Percentiles rank a stretch among this genome's conserved stretches.
Evolutionary conservation across 768 basidiomycete species (phyloP).

Genomic region (Tylopilus sp.): DNA sequence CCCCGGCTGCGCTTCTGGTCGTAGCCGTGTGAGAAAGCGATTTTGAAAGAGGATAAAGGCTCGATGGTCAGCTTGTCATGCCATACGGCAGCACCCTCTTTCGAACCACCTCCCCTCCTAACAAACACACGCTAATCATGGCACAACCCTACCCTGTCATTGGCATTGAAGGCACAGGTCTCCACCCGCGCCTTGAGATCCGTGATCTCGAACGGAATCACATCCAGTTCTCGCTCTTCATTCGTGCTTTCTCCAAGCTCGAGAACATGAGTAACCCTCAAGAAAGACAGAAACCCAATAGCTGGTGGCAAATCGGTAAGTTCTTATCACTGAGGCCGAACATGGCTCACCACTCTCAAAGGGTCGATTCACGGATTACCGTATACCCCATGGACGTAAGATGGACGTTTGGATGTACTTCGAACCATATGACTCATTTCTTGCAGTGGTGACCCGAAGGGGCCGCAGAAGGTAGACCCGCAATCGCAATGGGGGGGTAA

Average conservation of each 20-base stretch:
- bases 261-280: background rate
- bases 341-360: background rate
- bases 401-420: background rate
- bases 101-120: background rate
- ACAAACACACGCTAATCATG: conserved; percentile 7
- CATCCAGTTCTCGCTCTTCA: conserved; percentile 18
- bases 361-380: conserved; percentile 17
- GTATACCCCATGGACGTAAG: conserved; percentile 5
- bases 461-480: conserved; percentile 6
- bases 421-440: background rate
- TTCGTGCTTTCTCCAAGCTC: conserved; percentile 11
- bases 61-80: background rate
- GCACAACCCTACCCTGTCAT: conserved; percentile 9
- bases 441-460: conserved; percentile 13
- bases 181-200: conserved; percentile 16
- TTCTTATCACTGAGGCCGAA: background rate
- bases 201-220: conserved; percentile 10
- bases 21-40: background rate
- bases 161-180: background rate
- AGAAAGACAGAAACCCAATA: conserved; percentile 9
- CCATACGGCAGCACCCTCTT: background rate
- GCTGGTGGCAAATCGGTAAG: conserved; percentile 18
- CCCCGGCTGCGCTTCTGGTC: background rate
- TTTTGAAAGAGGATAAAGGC: background rate
- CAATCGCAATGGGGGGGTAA: conserved; percentile 9